These are phyloP conservation scores for Pholiota microspora DNA, from an alignment of 768 basidiomycete species.

Conservation along the genomic window DNA sequence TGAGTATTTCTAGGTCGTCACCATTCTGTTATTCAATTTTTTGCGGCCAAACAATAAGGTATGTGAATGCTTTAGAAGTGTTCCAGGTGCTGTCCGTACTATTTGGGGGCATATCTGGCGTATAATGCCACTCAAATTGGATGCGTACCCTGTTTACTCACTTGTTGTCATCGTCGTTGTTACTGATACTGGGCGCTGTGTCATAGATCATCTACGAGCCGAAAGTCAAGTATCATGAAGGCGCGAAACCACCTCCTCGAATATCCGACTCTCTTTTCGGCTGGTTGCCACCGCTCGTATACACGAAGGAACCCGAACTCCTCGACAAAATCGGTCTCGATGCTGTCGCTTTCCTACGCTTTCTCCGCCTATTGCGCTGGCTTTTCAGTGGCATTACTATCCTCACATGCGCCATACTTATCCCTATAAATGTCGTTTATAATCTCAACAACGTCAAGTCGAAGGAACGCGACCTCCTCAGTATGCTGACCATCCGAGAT, in stretches of 20 bases:
- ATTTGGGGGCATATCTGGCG: neutral
- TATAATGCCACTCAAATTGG: neutral
- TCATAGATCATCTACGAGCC: conserved; percentile 85
- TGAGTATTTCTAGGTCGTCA: conserved; percentile 44
- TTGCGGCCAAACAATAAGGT: conserved; percentile 90
- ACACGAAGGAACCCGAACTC: conserved; percentile 85
- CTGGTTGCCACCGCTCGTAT: conserved; percentile 86
- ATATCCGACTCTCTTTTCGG: conserved; percentile 83
- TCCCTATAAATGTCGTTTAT: conserved; percentile 86
- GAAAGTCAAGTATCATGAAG: conserved; percentile 88
- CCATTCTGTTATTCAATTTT: conserved; percentile 74
- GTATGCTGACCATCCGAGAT: conserved; percentile 85
- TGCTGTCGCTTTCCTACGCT: conserved; percentile 89
- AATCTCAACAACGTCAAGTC: conserved; percentile 65
- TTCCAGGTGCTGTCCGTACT: neutral
- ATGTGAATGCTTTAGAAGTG: conserved; percentile 10
- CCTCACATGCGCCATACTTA: conserved; percentile 67
- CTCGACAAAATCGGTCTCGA: conserved; percentile 89
- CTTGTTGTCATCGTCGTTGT: neutral
- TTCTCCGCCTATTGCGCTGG: conserved; percentile 80
- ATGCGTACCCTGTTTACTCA: neutral
- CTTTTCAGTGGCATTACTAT: conserved; percentile 65
- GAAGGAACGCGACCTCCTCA: conserved; percentile 58
- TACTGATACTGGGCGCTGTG: neutral
- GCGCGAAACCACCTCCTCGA: conserved; percentile 72